These are phyloP conservation scores for Ogataea paradorogensis DNA, from an alignment of 805 yeast species.

Conservation along the genomic window DNA sequence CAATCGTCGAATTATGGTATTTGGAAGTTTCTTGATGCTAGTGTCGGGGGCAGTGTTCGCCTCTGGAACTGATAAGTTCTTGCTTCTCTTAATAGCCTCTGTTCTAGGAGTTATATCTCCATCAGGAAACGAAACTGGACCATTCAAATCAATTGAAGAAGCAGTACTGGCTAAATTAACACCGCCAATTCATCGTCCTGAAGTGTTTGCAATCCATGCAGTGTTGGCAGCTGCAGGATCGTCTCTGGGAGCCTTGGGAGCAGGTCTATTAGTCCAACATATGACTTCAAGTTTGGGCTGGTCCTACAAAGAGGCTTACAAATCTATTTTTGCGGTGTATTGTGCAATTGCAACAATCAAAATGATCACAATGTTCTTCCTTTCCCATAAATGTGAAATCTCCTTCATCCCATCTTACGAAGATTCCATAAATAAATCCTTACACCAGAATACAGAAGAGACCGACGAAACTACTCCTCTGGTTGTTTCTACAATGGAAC, in stretches of 20 bases:
- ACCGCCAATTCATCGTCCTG: conserved; percentile 60
- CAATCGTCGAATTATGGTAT: conserved; percentile 56
- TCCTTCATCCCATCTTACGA: conserved; percentile 26
- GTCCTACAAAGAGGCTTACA: conserved; percentile 46
- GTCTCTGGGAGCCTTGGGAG: conserved; percentile 64
- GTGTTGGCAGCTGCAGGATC: conserved; percentile 67
- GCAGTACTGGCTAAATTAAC: conserved; percentile 79
- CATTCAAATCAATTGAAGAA: conserved; percentile 84
- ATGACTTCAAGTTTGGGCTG: conserved; percentile 34
- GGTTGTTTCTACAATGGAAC: conserved; percentile 21
- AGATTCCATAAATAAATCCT: not conserved
- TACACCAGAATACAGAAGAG: not conserved
- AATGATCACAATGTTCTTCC: conserved; percentile 44
- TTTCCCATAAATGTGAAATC: conserved; percentile 55
- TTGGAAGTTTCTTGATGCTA: conserved; percentile 68
- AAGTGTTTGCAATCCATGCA: conserved; percentile 72
- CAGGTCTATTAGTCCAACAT: conserved; percentile 58
- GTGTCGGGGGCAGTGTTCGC: conserved; percentile 65
- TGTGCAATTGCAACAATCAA: conserved; percentile 53
- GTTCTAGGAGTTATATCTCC: conserved; percentile 85
- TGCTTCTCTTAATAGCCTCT: conserved; percentile 63
- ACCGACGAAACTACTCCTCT: conserved; percentile 17
- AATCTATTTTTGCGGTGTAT: conserved; percentile 56
- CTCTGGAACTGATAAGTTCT: conserved; percentile 46
- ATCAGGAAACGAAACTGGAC: conserved; percentile 88